phyloP scores from a whole-genome alignment of 371 early-diverging fungal genomes.

The Mortierella sp. region DNA sequence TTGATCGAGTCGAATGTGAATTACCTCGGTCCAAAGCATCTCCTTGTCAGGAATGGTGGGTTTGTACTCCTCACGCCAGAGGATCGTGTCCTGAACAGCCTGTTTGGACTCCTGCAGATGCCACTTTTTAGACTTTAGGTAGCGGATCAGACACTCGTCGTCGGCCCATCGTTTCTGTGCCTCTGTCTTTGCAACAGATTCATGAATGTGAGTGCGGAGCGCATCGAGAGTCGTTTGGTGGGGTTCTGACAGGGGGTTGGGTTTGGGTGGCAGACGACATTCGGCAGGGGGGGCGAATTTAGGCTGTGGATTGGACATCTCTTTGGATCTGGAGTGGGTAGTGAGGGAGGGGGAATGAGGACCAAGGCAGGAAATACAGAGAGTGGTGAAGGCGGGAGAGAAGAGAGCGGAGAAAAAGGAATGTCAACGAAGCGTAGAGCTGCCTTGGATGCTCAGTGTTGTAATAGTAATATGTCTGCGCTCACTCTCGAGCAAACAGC shows the following conservation, averaged over 20 bases:
- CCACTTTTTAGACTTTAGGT: constrained; percentile 85
- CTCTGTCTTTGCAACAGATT: constrained; percentile 59
- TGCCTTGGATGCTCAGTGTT: too few species aligned
- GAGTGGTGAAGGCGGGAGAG: too few species aligned
- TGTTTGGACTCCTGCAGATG: constrained; percentile 67
- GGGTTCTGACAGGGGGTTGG: constrained; percentile 55
- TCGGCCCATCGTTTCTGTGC: constrained; percentile 67
- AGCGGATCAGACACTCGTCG: constrained; percentile 72
- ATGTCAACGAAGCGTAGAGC: too few species aligned
- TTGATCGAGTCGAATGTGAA: neutral
- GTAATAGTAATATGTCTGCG: neutral
- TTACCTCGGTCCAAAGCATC: constrained; percentile 79
- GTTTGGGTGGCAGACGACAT: constrained; percentile 14
- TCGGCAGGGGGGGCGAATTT: constrained; percentile 24
- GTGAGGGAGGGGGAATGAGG: too few species aligned
- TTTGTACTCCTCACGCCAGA: constrained; percentile 81
- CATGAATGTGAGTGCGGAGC: constrained; percentile 62
- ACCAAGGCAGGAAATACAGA: too few species aligned
- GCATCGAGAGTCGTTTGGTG: constrained; percentile 60
- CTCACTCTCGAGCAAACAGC: neutral
- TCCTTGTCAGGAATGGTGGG: constrained; percentile 80
- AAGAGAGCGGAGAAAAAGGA: too few species aligned
- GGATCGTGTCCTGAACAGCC: constrained; percentile 75
- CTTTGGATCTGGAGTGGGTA: neutral
- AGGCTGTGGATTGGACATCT: constrained; percentile 19